Conservation (phyloP, 257 asterid genomes). For the Apocynum venetum region DNA sequence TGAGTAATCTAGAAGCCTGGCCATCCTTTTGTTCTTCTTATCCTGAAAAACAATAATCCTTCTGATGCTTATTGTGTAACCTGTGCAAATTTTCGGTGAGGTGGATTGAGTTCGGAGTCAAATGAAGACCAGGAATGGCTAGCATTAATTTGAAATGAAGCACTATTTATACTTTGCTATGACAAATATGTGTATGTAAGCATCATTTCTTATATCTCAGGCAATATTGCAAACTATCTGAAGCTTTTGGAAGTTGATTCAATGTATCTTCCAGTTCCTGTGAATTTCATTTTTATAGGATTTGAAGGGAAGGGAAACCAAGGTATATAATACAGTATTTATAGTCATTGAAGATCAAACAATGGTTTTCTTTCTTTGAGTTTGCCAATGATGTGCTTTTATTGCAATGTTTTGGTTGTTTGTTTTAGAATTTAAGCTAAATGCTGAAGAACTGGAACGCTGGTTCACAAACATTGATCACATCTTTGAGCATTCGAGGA, state of each 20-base stretch:
- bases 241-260: constrained; percentile 93
- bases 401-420: constrained; percentile 12
- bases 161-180: not conserved
- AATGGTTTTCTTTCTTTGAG: not conserved
- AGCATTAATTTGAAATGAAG: constrained; percentile 3
- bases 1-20: not conserved
- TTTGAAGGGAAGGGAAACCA: constrained; percentile 95
- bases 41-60: not conserved
- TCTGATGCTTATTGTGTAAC: not conserved
- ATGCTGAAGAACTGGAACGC: constrained; percentile 80
- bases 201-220: constrained; percentile 44
- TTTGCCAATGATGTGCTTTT: not conserved
- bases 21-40: not conserved
- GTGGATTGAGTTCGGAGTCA: not conserved
- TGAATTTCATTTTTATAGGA: constrained; percentile 88
- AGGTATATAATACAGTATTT: constrained; percentile 38
- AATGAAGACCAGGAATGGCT: not conserved
- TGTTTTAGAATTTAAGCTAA: constrained; percentile 68
- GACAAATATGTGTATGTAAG: constrained; percentile 6
- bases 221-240: constrained; percentile 76
- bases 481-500: constrained; percentile 89
- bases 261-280: constrained; percentile 85
- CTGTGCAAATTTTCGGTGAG: not conserved
- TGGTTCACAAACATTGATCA: constrained; percentile 99
- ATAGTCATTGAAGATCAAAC: constrained; percentile 4